Base-by-base conservation (phyloP, 805 yeast genomes). In the Sporopachydermia lactativora region DNA sequence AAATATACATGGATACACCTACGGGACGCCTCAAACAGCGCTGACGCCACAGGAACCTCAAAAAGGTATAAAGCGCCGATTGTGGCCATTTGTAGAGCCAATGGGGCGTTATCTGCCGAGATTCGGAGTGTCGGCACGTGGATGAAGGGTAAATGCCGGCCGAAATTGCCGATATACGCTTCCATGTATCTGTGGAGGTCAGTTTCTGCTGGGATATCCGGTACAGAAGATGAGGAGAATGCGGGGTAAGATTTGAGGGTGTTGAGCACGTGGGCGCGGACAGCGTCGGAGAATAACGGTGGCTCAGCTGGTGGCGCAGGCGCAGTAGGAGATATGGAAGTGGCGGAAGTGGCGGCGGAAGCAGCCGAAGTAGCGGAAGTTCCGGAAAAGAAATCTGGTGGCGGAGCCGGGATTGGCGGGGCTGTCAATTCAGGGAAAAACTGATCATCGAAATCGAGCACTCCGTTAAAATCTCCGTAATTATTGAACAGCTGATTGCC, bases 1-100 rank as follows among this genome's bases (percentile, higher is more conserved):
- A 85, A 62, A 54, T 81, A 86, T 17, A 83, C 86, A 56, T 84
- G 95, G 39, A 86, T 74, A 35, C 86, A 80, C 51, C 95, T 70
- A 53, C 95, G 70, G 11, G 94, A 81, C 8, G 86, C 84, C 52
- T 86, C 95, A 58, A 83, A 86, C 38, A 86, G 62, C 45, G 76
- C 80, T 31, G 78, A 77, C 3, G 95, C 83, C 52, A 82, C 82
- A 28, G 77, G 61, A 24, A 24, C 13, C 50, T 77, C 79, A 59
- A 81, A 84, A 0, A 84, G 75, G 52, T 82, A 84, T 16, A 88
- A 66, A 0, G 96, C 95, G 36, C 97, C 97, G 43, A 88, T 73
- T 13, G 95, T 79, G 1, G 92, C 81, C 73, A 86, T 81, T 2
- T 94, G 75, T 42, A 86, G 62, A 4, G 84, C 55, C 37, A 88